Evolutionary conservation across 2,329 filamentous ascomycete species (phyloP), one percentile per base, ranked within the genome.

Genomic region (Aplosporella prunicola): DNA sequence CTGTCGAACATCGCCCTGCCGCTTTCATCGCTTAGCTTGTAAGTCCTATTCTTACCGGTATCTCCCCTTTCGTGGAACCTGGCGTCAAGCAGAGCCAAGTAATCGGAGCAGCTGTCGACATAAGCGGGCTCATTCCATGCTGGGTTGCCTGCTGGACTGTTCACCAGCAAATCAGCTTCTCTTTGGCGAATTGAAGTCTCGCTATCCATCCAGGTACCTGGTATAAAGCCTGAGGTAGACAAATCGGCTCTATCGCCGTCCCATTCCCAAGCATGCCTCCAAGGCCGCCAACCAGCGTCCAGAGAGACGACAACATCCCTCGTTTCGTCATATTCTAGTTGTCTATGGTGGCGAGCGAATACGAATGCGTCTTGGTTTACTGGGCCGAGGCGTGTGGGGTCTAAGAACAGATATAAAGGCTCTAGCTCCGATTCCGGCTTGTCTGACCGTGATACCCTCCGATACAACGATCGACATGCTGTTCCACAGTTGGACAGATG

Each of bases 401-500:
- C 73, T 3, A 76, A 55, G 47, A 78, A 80, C 2, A 81, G 52
- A 45, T 68, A 80, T 0, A 78, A 37, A 1, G 60, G 49, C 33
- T 46, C 11, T 18, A 14, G 5, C 13, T 30, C 34, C 6, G 35
- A 36, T 3, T 42, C 41, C 6, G 37, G 33, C 7, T 13, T 1
- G 5, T 23, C 5, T n/a, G 20, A 13, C 11, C 4, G 9, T 16
- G 17, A 17, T 48, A 34, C 35, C 20, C 57, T 66, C 46, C 65
- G 68, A 51, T 79, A 77, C 15, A 80, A 51, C 36, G 68, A 67
- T 11, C 65, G 61, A 15, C 57, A 64, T 0, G 76, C 68, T 4
- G 71, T 77, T 5, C 74, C 76, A 46, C 78, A 82, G 5, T 70
- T 54, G 9, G 64, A 67, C 1, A 75, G 55, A 8, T 68, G 56